Evolutionary conservation across 2,329 filamentous ascomycete genomes (phyloP), one percentile per base, ranked within the genome.

Genomic region (Colletotrichum truncatum): DNA sequence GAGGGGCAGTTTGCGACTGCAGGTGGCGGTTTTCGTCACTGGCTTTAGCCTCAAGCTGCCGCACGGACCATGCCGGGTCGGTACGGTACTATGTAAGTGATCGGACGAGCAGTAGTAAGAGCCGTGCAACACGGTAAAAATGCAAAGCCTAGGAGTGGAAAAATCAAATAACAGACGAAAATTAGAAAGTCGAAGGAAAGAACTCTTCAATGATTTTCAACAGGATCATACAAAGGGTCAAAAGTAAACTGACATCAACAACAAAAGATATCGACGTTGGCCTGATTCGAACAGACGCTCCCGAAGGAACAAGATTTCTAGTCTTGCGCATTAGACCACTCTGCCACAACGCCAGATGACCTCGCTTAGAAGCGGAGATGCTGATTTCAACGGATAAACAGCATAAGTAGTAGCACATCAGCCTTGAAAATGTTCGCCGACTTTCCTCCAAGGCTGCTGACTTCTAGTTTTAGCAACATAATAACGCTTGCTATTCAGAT

Each of bases 271-370:
- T 32, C 62, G 62, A 62, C 62, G 62, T 65, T 65, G 62, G 62
- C 62, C 62, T 65, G 62, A 65, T 65, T 65, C 62, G 62, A 64
- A 64, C 60, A 64, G 60, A 64, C 60, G 60, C 60, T 64, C 61
- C 61, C 61, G 61, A 64, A 64, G 61, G 61, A 64, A 64, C 61
- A 64, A 64, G 61, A 64, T 60, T 64, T 64, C 61, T 64, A 64
- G 61, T 64, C 61, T 64, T 64, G 61, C 61, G 61, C 61, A 64
- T 64, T 64, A 64, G 61, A 64, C 61, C 61, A 64, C 62, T 62
- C 62, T 65, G 62, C 62, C 62, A 65, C 62, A 65, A 65, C 62
- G 62, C 62, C 62, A 6, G n/a, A 18, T 12, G 1, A 7, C 54
- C n/a, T n/a, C 45, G 16, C 36, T 64, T 8, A 4, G 1, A 10